A percentile compares a stretch with the other conserved stretches of the same genome.
Conservation (phyloP, 352 stramenopile species). For the Phytophthora melonis region DNA sequence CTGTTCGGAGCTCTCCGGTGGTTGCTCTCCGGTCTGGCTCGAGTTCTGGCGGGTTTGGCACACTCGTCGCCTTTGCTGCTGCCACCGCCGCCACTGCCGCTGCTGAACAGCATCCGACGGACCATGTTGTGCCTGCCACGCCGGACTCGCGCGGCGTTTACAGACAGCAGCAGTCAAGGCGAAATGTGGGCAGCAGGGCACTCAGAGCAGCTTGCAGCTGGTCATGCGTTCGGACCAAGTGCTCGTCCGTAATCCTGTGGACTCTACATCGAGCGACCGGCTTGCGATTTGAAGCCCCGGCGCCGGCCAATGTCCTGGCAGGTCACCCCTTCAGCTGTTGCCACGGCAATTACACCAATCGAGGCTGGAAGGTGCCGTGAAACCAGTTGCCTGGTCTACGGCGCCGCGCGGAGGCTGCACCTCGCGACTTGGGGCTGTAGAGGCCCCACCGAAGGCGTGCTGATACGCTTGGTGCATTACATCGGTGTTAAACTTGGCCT, state of each 20-base stretch:
- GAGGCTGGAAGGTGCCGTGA: slow-evolving; percentile 24
- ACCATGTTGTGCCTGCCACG: slow-evolving; percentile 22
- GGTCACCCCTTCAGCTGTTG: slow-evolving; percentile 24
- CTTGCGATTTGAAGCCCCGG: slow-evolving; percentile 16
- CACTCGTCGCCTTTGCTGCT: slow-evolving; percentile 8
- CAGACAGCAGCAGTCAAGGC: slow-evolving; percentile 21
- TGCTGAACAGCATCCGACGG: slow-evolving; percentile 23
- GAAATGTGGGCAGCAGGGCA: slow-evolving; percentile 21
- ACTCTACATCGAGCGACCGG: slow-evolving; percentile 28
- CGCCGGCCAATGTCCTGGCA: slow-evolving; percentile 21
- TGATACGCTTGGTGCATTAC: background rate
- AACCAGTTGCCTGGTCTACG: slow-evolving; percentile 26
- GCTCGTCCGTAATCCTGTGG: slow-evolving; percentile 12
- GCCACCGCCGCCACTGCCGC: slow-evolving; percentile 6
- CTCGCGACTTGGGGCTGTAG: background rate
- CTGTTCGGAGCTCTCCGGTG: slow-evolving; percentile 20
- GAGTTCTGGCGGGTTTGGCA: slow-evolving; percentile 11
- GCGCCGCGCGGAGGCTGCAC: background rate
- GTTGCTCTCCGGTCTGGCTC: slow-evolving; percentile 1
- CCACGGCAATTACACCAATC: slow-evolving; percentile 19
- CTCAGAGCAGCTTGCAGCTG: slow-evolving; percentile 19
- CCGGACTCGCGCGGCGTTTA: slow-evolving; percentile 17
- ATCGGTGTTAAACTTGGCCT: background rate
- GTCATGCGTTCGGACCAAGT: slow-evolving; percentile 24
- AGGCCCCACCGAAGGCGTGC: slow-evolving; percentile 11